Percentiles rank a stretch among this genome's conserved stretches.
Conservation (phyloP, 106 monocot species). For the Acorus calamus region DNA sequence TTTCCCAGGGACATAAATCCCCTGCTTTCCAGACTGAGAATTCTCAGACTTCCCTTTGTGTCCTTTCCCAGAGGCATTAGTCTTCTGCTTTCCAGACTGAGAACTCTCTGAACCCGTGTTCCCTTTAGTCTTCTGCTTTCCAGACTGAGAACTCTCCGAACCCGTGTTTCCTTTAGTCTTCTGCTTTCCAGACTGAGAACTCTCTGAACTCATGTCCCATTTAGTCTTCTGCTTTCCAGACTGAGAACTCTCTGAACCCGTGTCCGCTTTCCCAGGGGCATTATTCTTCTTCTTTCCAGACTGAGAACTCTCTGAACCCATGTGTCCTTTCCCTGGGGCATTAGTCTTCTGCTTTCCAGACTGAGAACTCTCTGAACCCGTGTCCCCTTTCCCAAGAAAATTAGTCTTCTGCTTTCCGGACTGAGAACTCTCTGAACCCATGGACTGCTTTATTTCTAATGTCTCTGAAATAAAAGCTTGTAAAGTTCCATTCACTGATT, state of each 20-base stretch:
- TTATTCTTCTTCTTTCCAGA: slow-evolving; percentile 9
- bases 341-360: slow-evolving; percentile 29
- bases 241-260: slow-evolving; percentile 1
- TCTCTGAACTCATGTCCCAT: too few relatives aligned
- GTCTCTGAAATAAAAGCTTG: slow-evolving; percentile 3
- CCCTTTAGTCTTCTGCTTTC: slow-evolving; percentile 31
- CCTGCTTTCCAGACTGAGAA: slow-evolving; percentile 16
- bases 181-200: slow-evolving; percentile 1
- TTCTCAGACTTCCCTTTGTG: slow-evolving; percentile 16
- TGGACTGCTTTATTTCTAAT: slow-evolving; percentile 9
- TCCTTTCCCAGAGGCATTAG: slow-evolving; percentile 26
- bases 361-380: slow-evolving; percentile 7
- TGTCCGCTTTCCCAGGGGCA: background rate
- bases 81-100: slow-evolving; percentile 20
- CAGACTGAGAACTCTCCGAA: slow-evolving; percentile 3
- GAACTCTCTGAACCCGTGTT: slow-evolving; percentile 16
- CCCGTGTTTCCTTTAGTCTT: slow-evolving; percentile 8
- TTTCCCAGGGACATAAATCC: slow-evolving; percentile 30
- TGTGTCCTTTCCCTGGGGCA: slow-evolving; percentile 20
- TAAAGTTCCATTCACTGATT: slow-evolving; percentile 3
- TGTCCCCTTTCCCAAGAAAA: slow-evolving; percentile 19
- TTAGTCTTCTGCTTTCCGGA: slow-evolving; percentile 29
- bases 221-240: too few relatives aligned
- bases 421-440: slow-evolving; percentile 2
- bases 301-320: slow-evolving; percentile 19